phyloP scores from a whole-genome alignment of 2,329 filamentous ascomycete genomes.

The Verticillium klebahnii region DNA sequence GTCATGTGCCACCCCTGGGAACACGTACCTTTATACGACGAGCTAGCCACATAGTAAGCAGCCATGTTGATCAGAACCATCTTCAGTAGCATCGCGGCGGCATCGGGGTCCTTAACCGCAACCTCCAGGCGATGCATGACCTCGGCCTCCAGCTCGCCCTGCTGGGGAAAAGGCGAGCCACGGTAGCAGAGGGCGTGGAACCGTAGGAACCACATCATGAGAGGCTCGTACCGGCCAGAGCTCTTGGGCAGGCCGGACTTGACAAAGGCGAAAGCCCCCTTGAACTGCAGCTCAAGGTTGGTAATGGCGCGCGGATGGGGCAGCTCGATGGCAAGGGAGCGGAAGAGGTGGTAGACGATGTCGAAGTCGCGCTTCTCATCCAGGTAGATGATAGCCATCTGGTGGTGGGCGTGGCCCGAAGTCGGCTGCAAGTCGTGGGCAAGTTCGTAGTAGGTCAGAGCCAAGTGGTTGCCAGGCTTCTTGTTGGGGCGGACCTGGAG shows the following conservation, averaged over 20 bases:
- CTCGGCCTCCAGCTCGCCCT: conserved; percentile 79
- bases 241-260: conserved; percentile 41
- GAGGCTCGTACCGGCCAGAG: conserved; percentile 58
- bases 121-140: conserved; percentile 74
- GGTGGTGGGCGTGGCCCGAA: conserved; percentile 81
- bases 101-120: conserved; percentile 63
- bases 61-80: conserved; percentile 83
- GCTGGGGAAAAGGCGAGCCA: conserved; percentile 67
- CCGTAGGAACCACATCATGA: conserved; percentile 78
- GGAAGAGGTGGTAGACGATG: conserved; percentile 85
- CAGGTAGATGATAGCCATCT: conserved; percentile 80
- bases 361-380: conserved; percentile 76
- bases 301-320: conserved; percentile 69
- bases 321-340: conserved; percentile 68
- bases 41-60: conserved; percentile 68
- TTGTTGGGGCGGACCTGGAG: conserved; percentile 63
- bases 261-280: conserved; percentile 25
- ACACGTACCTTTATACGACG: conserved; percentile 41
- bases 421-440: conserved; percentile 74
- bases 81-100: conserved; percentile 65
- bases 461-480: conserved; percentile 71
- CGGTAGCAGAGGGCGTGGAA: conserved; percentile 82
- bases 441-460: conserved; percentile 78
- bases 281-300: conserved; percentile 79
- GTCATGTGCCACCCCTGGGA: too few species aligned